Percentiles rank a stretch among this genome's conserved stretches.
phyloP scores from a whole-genome alignment of 2,329 filamentous ascomycete genomes.

The Cladobotryum protrusum region DNA sequence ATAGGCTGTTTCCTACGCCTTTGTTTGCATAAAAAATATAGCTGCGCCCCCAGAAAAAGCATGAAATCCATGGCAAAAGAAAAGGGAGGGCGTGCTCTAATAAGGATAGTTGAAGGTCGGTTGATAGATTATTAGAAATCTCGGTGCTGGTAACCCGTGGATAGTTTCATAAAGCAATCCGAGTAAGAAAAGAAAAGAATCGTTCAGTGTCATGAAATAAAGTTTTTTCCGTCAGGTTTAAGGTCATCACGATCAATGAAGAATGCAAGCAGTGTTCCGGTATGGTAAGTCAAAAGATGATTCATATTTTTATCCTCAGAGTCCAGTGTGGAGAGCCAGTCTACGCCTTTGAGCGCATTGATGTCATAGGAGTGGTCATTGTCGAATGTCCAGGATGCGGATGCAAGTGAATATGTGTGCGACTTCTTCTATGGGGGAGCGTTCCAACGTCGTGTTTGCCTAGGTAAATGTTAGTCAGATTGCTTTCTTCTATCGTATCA shows the following conservation, averaged over 20 bases:
- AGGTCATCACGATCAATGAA: neutral
- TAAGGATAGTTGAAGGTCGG: neutral
- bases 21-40: no score
- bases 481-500: neutral
- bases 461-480: slow-evolving; percentile 29
- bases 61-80: neutral
- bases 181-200: slow-evolving; percentile 4
- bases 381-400: slow-evolving; percentile 26
- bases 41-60: neutral
- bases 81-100: neutral
- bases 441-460: slow-evolving; percentile 70
- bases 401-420: slow-evolving; percentile 31
- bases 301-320: slow-evolving; percentile 8
- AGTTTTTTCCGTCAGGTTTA: slow-evolving; percentile 4
- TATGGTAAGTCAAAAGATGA: slow-evolving; percentile 8
- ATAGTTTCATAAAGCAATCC: no score
- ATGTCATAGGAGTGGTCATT: slow-evolving; percentile 29
- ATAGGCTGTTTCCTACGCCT: no score
- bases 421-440: slow-evolving; percentile 44
- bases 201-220: slow-evolving; percentile 11
- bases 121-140: no score
- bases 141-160: no score
- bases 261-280: slow-evolving; percentile 5
- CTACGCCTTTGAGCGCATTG: slow-evolving; percentile 31
- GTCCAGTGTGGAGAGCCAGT: slow-evolving; percentile 7